Base-by-base conservation (phyloP, 208 protist genomes). In the Borovskyia barvae region DNA sequence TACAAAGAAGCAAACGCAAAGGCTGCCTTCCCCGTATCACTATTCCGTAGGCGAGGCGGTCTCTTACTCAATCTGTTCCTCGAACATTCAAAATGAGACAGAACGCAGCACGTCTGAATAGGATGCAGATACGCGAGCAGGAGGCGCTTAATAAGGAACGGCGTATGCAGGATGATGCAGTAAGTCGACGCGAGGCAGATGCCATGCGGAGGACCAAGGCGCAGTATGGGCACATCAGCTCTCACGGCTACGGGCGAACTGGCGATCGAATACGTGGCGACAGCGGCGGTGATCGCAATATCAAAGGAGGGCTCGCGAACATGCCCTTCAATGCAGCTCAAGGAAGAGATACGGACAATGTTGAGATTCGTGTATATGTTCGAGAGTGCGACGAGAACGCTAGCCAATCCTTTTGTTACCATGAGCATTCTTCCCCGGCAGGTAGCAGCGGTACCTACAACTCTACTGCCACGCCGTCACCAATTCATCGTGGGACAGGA, bases 101-200 rank as follows among this genome's bases (percentile, higher is more conserved):
- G 14, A 88, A 82, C 56, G 88, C 88, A 2, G 80, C 81, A 7
- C 71, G 76, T 17, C 47, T 85, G 62, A 94, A 94, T 59, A 75
- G 72, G 17, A 63, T 84, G 42, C 85, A 92, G 42, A 88, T 94
- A 37, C 77, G 81, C 1, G 88, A 94, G 68, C 88, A 94, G 66
- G 72, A 94, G 54, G 76, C 85, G 58, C 77, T 94, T 17, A 94
- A 94, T 41, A 65, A 73, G 20, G 71, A 89, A 65, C 76, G 88
- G 15, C 50, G 57, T 12, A 40, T 52, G 15, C 75, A 90, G 60
- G 72, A 83, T 19, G 79, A 82, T 24, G 55, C 54, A 9, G 74
- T 59, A 19, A 33, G 46, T n/a, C 66, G 73, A 22, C 75, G 76
- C 9, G 41, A 69, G 41, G 51, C 49, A 11, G 49, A 75, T 43